Evolutionary conservation across 2,329 filamentous ascomycete species (phyloP).

Genomic region (Monilinia fructicola): DNA sequence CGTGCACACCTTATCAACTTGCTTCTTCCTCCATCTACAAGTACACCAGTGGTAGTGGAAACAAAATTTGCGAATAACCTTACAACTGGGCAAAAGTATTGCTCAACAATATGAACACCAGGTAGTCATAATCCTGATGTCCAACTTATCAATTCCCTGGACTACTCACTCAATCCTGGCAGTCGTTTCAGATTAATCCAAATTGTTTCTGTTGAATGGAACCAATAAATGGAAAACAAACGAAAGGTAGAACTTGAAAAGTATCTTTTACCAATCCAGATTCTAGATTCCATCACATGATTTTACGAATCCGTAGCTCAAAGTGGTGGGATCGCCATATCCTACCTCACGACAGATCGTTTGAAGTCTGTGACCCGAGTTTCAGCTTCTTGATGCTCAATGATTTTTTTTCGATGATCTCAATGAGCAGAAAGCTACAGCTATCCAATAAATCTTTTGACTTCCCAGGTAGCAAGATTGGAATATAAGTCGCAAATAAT

Average conservation of each 20-base stretch:
- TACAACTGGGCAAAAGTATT: background rate
- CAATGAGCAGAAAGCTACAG: background rate
- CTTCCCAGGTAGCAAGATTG: background rate
- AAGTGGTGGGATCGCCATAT: background rate
- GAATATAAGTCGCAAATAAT: background rate
- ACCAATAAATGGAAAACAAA: constrained; percentile 1
- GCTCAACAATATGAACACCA: background rate
- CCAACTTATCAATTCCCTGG: background rate
- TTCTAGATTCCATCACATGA: background rate
- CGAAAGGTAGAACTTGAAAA: background rate
- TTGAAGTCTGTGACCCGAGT: constrained; percentile 1
- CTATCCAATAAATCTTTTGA: background rate
- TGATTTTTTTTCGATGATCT: background rate
- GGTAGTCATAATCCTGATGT: background rate
- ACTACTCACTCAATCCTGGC: background rate
- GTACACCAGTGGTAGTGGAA: no score
- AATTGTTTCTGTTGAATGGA: background rate
- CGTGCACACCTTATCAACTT: background rate
- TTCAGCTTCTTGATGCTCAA: background rate
- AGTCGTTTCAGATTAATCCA: background rate
- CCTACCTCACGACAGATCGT: background rate
- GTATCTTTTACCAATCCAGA: background rate
- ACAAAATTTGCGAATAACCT: accelerated
- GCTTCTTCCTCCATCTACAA: background rate
- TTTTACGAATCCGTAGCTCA: background rate